Evolutionary conservation across 495 filamentous ascomycete species (phyloP).

Genomic region (Lasiosphaeria miniovina): DNA sequence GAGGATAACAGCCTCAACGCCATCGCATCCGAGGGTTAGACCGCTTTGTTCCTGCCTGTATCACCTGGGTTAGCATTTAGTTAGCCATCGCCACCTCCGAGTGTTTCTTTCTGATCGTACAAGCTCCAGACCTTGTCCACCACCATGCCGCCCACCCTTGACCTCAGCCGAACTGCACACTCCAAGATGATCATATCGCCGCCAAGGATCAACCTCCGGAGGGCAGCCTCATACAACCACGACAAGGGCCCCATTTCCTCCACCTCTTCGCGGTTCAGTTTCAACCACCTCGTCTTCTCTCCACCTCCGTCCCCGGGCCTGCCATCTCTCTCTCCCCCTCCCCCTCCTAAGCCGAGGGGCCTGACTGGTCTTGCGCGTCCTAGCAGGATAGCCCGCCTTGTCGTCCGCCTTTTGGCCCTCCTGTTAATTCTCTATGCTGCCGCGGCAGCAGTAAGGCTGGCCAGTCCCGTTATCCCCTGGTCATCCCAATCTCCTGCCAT

Average conservation of each 20-base stretch:
- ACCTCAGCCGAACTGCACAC: constrained; percentile 46
- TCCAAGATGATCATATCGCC: constrained; percentile 49
- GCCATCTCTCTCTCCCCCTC: constrained; percentile 60
- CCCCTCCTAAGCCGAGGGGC: constrained; percentile 46
- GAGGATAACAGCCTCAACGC: not conserved
- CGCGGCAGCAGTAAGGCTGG: constrained; percentile 21
- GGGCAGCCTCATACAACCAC: constrained; percentile 46
- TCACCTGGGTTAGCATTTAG: constrained; percentile 1
- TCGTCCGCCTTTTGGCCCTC: constrained; percentile 42
- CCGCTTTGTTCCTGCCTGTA: not conserved
- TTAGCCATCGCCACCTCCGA: not conserved
- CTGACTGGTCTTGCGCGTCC: constrained; percentile 35
- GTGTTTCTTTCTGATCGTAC: not conserved
- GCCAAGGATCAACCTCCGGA: constrained; percentile 50
- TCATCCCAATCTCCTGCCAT: constrained; percentile 30
- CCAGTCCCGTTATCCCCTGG: constrained; percentile 23
- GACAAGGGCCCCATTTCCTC: constrained; percentile 49
- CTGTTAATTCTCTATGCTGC: constrained; percentile 36
- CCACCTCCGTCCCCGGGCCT: constrained; percentile 63
- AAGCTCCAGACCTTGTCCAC: not conserved
- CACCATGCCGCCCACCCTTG: constrained; percentile 49
- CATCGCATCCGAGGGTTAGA: not conserved
- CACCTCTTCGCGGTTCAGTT: constrained; percentile 56
- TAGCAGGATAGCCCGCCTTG: constrained; percentile 46
- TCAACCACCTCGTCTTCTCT: constrained; percentile 61